Evolutionary conservation across 257 asterid species (phyloP), one percentile per base, ranked within the genome.

Genomic region (Buddleja alternifolia): DNA sequence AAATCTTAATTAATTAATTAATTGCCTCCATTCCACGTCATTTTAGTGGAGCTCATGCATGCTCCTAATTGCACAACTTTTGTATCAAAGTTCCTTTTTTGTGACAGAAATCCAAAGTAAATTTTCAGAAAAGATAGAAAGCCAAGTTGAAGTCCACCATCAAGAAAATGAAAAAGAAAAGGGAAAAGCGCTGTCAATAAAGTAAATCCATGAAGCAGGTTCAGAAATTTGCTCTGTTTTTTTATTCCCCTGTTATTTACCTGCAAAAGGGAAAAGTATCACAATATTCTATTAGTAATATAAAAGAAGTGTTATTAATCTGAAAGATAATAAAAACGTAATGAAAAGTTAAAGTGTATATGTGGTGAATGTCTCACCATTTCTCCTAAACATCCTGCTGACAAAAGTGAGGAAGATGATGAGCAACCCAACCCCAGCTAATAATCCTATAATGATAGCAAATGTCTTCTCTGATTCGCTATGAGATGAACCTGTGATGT

Each of bases 401-500:
- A 90, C 64, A 75, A 92, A 92, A 56, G 97, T 84, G 61, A 92
- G 88, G 80, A 92, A 81, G 73, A 92, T 83, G 63, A 92, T 92
- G 59, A 90, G 55, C 70, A 90, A 67, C 36, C 97, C 98, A 48
- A 83, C 84, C 50, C 90, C 97, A 51, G 97, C 98, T 60, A 92
- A 69, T 48, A 92, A 72, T 73, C 98, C 96, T 60, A 90, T 86
- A 25, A 92, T 85, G 32, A 92, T 77, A 1, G 98, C 96, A 78
- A 88, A 92, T 72, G 96, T 92, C 78, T 90, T 92, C 88, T 90
- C 98, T 0, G 87, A 77, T 5, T 90, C 93, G 5, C 81, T 76
- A 67, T 85, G 96, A 14, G 83, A 51, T 2, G 84, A 75, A 41
- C 63, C 93, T 85, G 75, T 55, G 20, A 46, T 29, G 54, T 60